Conservation (phyloP, 805 yeast genomes). For the Barnettozyma siamensis region DNA sequence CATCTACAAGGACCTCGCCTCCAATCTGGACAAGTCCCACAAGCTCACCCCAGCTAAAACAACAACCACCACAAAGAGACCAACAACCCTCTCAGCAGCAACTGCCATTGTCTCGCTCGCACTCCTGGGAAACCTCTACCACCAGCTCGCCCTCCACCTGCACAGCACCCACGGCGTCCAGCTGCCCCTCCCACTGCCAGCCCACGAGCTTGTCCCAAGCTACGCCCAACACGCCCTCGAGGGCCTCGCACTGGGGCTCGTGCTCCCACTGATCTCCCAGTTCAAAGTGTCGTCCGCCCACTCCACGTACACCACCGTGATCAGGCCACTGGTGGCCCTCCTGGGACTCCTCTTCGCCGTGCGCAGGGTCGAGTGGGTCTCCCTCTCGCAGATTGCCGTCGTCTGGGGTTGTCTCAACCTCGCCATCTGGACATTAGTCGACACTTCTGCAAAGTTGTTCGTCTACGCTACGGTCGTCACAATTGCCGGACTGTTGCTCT, state of each 20-base stretch:
- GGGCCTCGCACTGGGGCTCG: constrained; percentile 54
- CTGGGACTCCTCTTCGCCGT: constrained; percentile 69
- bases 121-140: constrained; percentile 7
- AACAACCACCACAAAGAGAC: neutral
- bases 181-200: no score
- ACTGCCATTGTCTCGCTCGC: neutral
- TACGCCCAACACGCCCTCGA: constrained; percentile 33
- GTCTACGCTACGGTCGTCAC: constrained; percentile 23
- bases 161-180: neutral
- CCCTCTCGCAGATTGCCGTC: constrained; percentile 57
- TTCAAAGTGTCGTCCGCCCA: neutral
- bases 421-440: constrained; percentile 61
- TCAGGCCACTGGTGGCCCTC: constrained; percentile 50
- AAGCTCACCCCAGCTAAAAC: neutral
- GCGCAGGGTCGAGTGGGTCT: constrained; percentile 62
- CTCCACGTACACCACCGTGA: constrained; percentile 12
- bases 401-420: constrained; percentile 61
- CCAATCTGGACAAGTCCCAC: constrained; percentile 7
- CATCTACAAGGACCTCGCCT: constrained; percentile 7
- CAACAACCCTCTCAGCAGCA: neutral
- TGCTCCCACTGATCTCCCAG: constrained; percentile 39
- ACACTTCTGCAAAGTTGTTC: constrained; percentile 30
- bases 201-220: neutral
- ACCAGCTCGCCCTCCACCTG: constrained; percentile 5
- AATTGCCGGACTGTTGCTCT: constrained; percentile 31